Base-by-base conservation (phyloP, 148 eudicot species). In the Diospyros lotus region DNA sequence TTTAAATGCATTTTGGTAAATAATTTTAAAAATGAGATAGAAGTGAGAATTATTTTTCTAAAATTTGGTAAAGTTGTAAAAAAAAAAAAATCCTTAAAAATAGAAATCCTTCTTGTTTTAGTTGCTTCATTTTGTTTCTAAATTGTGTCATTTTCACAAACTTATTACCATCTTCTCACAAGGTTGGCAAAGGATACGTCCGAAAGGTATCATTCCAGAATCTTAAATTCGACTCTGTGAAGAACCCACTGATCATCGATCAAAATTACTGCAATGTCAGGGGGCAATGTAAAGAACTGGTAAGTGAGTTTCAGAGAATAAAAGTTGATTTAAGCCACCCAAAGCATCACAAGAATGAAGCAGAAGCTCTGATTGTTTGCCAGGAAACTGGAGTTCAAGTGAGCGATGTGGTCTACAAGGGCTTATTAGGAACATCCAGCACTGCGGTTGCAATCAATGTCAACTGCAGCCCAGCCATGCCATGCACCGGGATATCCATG, bases 191-290 rank as follows among this genome's bases (percentile, higher is more conserved):
- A 63, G 92, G 92, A 66, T 74, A 58, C 72, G 80, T 87, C 11
- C 80, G 78, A 38, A 80, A 84, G 41, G 82, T 89, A 60, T 74
- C 54, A 11, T 89, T 82, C 54, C 84, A 84, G 72, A 76, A 84
- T 64, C 63, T 89, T 6, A 53, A 18, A 65, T 85, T 89, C 42
- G 64, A 79, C 62, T 54, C 76, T 0, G 91, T 86, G 61, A 58
- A 79, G 58, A 82, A 87, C 50, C 91, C 91, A 4, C 77, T 89
- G 46, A 80, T 87, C 67, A 89, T 89, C 28, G 93, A 89, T 76
- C 93, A 89, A 52, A 78, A 82, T 48, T 89, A 87, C 71, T 85
- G 91, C 53, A 17, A 75, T 9, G 67, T 66, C 58, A 73, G 60
- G 8, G 71, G 80, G 2, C 63, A 81, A 9, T 83, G 86, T 77